phyloP scores from a whole-genome alignment of 2,329 filamentous ascomycete species.

The Neofusicoccum umdonicola region DNA sequence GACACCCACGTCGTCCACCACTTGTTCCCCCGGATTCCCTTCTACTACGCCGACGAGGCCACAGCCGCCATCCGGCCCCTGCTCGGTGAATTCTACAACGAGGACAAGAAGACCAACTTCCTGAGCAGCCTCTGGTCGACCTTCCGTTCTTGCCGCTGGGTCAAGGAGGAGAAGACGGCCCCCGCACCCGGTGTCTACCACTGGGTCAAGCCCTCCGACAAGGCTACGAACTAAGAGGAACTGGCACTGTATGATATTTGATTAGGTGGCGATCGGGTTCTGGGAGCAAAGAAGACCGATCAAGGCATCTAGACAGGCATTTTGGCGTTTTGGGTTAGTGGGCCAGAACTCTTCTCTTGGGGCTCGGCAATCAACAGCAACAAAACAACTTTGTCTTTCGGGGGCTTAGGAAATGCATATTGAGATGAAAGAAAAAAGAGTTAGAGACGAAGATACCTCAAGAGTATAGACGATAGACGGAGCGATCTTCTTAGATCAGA shows the following conservation, averaged over 20 bases:
- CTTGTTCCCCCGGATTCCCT: constrained; percentile 59
- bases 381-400: not conserved
- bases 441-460: not conserved
- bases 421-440: not conserved
- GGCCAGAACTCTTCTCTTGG: not conserved
- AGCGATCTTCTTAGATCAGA: not conserved
- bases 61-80: constrained; percentile 56
- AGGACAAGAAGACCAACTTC: constrained; percentile 30
- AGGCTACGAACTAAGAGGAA: constrained; percentile 2
- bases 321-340: constrained; percentile 7
- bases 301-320: not conserved
- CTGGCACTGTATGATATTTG: not conserved
- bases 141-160: constrained; percentile 13
- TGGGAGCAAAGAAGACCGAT: not conserved
- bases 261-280: not conserved
- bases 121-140: constrained; percentile 14
- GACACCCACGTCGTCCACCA: constrained; percentile 65
- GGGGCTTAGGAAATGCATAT: not conserved
- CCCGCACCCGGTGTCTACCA: not conserved
- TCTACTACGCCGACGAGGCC: constrained; percentile 61
- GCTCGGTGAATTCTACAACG: constrained; percentile 56
- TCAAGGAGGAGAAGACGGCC: constrained; percentile 8
- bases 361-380: not conserved
- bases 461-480: constrained; percentile 2
- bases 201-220: constrained; percentile 6